A percentile compares a stretch with the other conserved stretches of the same genome.
Conservation (phyloP, 805 yeast genomes). For the Kodamaea nitidulidarum region DNA sequence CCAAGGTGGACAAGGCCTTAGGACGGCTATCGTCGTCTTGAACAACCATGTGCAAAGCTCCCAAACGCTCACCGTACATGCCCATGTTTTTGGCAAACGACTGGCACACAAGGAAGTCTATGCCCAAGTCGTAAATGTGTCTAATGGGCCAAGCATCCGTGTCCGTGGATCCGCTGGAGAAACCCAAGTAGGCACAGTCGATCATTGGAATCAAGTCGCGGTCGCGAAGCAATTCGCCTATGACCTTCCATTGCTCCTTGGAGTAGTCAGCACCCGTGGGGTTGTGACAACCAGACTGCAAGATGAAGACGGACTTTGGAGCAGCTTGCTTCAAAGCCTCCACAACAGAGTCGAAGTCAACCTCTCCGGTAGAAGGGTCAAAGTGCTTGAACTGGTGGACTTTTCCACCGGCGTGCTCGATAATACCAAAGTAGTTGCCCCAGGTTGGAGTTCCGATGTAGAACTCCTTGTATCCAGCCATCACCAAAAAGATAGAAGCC, state of each 20-base stretch:
- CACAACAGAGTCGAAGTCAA: slow-evolving; percentile 26
- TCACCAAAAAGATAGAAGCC: slow-evolving; percentile 28
- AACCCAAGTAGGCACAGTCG: slow-evolving; percentile 43
- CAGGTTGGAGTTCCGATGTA: slow-evolving; percentile 39
- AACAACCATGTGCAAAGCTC: slow-evolving; percentile 32
- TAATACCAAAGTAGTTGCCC: slow-evolving; percentile 37
- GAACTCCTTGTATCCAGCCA: slow-evolving; percentile 21
- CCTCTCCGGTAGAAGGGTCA: slow-evolving; percentile 22
- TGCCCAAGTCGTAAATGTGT: slow-evolving; percentile 24
- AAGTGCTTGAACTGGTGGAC: slow-evolving; percentile 29
- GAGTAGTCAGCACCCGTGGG: slow-evolving; percentile 42
- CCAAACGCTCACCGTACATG: slow-evolving; percentile 38
- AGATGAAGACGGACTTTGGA: slow-evolving; percentile 29
- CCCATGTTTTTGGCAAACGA: slow-evolving; percentile 42
- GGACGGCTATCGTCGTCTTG: slow-evolving; percentile 15
- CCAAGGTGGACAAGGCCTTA: slow-evolving; percentile 24
- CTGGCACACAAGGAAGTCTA: slow-evolving; percentile 30
- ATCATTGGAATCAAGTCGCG: slow-evolving; percentile 28
- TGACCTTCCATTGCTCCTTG: slow-evolving; percentile 33
- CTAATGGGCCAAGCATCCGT: slow-evolving; percentile 39
- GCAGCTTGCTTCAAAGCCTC: slow-evolving; percentile 29
- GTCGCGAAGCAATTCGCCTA: slow-evolving; percentile 22
- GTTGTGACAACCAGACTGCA: slow-evolving; percentile 44
- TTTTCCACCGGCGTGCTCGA: slow-evolving; percentile 28
- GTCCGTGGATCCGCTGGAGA: slow-evolving; percentile 26